Conservation (phyloP, 495 filamentous ascomycete genomes). For the Hypoxylon fragiforme region DNA sequence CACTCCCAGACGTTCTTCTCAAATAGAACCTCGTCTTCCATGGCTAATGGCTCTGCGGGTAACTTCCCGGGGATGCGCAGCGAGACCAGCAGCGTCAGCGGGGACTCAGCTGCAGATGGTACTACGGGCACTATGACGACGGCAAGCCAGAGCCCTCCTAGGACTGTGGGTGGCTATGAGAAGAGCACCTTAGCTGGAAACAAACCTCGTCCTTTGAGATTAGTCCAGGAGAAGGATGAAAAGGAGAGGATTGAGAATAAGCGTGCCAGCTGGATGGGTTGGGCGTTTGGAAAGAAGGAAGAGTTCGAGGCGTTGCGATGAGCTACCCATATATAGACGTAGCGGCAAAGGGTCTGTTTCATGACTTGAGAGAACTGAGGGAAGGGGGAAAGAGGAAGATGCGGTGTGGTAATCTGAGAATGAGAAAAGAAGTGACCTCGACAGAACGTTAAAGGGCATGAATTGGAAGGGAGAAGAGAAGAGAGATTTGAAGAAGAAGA, state of each 20-base stretch:
- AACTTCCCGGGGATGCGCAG: conserved; percentile 59
- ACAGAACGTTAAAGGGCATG: too few species aligned
- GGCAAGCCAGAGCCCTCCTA: conserved; percentile 57
- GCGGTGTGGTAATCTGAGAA: background rate
- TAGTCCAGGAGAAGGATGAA: conserved; percentile 70
- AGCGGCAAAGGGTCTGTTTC: too few species aligned
- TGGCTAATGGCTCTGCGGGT: conserved; percentile 43
- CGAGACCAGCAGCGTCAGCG: conserved; percentile 66
- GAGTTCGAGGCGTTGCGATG: conserved; percentile 31
- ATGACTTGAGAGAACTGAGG: too few species aligned
- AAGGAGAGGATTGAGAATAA: conserved; percentile 47
- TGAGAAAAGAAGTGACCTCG: too few species aligned
- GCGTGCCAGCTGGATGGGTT: conserved; percentile 61
- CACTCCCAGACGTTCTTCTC: conserved; percentile 49
- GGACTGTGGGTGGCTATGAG: conserved; percentile 54
- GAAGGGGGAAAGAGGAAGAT: background rate
- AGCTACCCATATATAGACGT: background rate
- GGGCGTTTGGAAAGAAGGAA: conserved; percentile 52
- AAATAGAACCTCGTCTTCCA: conserved; percentile 30
- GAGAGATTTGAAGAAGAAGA: too few species aligned
- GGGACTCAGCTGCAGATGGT: conserved; percentile 57
- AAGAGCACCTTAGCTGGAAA: conserved; percentile 64
- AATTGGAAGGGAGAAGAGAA: too few species aligned
- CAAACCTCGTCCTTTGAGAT: conserved; percentile 79
- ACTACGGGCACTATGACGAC: conserved; percentile 54